Percentiles rank a stretch among this genome's conserved stretches.
phyloP scores from a whole-genome alignment of 1,284 basidiomycete species.

The Apiotrichum laibachii region DNA sequence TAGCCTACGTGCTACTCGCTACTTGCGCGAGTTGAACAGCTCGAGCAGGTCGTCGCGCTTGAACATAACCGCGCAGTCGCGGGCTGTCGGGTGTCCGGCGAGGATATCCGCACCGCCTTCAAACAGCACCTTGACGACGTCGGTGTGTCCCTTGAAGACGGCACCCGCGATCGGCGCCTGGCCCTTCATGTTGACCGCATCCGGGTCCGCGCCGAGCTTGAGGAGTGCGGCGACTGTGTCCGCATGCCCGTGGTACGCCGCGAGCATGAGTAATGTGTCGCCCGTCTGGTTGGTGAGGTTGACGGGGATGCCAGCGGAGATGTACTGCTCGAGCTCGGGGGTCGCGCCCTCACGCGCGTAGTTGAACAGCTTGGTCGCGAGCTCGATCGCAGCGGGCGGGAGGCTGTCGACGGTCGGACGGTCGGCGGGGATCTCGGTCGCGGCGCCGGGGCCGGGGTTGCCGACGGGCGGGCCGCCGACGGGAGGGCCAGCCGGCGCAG shows the following conservation, averaged over 20 bases:
- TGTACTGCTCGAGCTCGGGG: conserved; percentile 57
- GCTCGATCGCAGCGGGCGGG: conserved; percentile 59
- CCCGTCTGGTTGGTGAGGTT: conserved; percentile 77
- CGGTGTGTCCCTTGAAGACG: conserved; percentile 69
- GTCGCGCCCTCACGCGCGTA: conserved; percentile 64
- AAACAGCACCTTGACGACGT: conserved; percentile 62
- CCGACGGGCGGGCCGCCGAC: background rate
- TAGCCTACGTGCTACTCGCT: too few relatives aligned
- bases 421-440: background rate
- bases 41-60: conserved; percentile 16
- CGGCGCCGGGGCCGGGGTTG: background rate
- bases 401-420: conserved; percentile 12
- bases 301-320: conserved; percentile 69
- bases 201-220: conserved; percentile 62
- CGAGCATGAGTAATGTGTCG: conserved; percentile 77
- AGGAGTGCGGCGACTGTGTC: conserved; percentile 60
- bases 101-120: conserved; percentile 67
- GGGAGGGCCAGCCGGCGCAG: too few relatives aligned
- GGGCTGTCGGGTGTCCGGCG: conserved; percentile 67
- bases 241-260: conserved; percentile 71
- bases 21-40: conserved; percentile 10
- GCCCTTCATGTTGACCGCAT: conserved; percentile 69
- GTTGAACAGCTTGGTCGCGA: conserved; percentile 73
- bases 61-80: conserved; percentile 58
- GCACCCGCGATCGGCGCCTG: conserved; percentile 80